Evolutionary conservation across 2,329 filamentous ascomycete species (phyloP), one percentile per base, ranked within the genome.

Genomic region (Clarireedia paspali): DNA sequence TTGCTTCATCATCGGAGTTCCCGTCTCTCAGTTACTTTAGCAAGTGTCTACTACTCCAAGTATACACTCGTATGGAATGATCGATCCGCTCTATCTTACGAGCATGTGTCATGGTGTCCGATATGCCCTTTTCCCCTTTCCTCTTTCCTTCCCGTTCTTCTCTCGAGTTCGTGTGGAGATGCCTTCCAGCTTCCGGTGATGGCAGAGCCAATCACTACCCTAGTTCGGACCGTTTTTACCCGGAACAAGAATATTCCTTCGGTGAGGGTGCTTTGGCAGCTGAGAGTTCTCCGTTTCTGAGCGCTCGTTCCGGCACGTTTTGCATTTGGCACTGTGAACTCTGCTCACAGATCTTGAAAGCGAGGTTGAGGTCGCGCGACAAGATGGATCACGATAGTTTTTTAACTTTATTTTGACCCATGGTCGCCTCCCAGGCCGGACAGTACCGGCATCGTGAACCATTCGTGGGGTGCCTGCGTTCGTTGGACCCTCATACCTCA

Each of bases 391-490:
- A 24, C 53, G 44, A 57, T 30, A 20, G 34, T 30, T 38, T 27
- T 49, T 53, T 42, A 53, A 53, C 50, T 53, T 59, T 58, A 42
- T 56, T 57, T 59, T 59, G 55, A 64, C 61, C 65, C 64, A 62
- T 65, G 65, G 47, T 51, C 15, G 36, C 24, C 44, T 44, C 50
- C 54, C 36, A 47, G 54, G 49, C 34, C 53, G 54, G 59, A 61
- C 56, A 57, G 57, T 42, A 49, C 58, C 59, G 60, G 63, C 60
- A 62, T 64, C 62, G 64, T 62, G 62, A 66, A 63, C 62, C 58
- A 63, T 63, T 64, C 64, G 62, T 61, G 63, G 62, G 63, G 62
- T 52, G 50, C 45, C 45, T 49, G 52, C 39, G 39, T 23, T 46
- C 42, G 45, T 49, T 61, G 45, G 56, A 60, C 62, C 62, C 60